A percentile compares a stretch with the other conserved stretches of the same genome.
Evolutionary conservation across 352 stramenopile species (phyloP).

Genomic region (Globisporangium sylvaticum): DNA sequence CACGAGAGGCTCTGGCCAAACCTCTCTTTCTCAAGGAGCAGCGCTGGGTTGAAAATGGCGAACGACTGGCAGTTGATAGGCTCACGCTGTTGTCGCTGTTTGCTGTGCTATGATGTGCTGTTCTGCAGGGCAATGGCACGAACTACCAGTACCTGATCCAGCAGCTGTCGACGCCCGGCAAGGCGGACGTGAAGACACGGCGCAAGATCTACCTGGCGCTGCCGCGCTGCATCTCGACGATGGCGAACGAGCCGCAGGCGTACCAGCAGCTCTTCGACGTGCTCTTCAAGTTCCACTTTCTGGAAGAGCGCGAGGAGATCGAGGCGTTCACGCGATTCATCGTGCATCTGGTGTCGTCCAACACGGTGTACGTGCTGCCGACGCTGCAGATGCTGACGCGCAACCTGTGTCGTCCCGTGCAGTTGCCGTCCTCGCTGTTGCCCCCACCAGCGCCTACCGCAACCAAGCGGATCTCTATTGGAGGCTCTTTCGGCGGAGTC

Average conservation of each 20-base stretch:
- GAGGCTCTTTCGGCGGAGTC: constrained; percentile 35
- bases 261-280: constrained; percentile 72
- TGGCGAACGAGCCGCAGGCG: constrained; percentile 63
- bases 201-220: constrained; percentile 75
- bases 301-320: constrained; percentile 50
- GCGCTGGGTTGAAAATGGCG: background rate
- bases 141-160: constrained; percentile 77
- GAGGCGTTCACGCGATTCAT: constrained; percentile 71
- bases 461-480: constrained; percentile 33
- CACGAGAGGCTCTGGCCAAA: background rate
- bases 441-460: constrained; percentile 9
- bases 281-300: constrained; percentile 80
- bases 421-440: constrained; percentile 36
- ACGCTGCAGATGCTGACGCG: constrained; percentile 82
- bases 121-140: constrained; percentile 61
- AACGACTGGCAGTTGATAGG: background rate
- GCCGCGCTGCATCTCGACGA: constrained; percentile 68
- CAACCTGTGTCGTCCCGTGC: constrained; percentile 55
- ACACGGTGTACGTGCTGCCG: constrained; percentile 77
- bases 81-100: background rate
- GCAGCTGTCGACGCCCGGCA: constrained; percentile 44
- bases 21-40: background rate
- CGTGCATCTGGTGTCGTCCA: constrained; percentile 78
- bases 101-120: background rate
- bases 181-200: constrained; percentile 34